Evolutionary conservation across 1,284 basidiomycete species (phyloP), one percentile per base, ranked within the genome.

Genomic region (Trichosporon asahii): DNA sequence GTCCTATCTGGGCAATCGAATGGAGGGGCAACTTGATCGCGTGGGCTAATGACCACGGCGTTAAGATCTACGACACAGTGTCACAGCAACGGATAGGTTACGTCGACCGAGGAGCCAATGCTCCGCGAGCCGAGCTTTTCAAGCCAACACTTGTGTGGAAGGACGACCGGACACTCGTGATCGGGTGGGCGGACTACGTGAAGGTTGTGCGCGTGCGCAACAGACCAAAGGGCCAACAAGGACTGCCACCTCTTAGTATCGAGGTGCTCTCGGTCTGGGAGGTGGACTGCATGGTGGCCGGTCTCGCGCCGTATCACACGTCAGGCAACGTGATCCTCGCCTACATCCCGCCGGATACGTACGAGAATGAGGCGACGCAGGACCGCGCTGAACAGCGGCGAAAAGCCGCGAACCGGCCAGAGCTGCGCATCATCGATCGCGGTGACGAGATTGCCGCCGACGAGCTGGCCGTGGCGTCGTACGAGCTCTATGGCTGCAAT

Each of bases 11-110:
- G 94, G 90, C 90, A 44, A 89, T 90, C 4, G 88, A 91, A 69
- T 99, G 97, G 97, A 86, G 89, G 75, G 90, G 89, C 1, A 88
- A 88, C 68, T 86, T 98, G 31, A 94, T 98, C 71, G 95, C 94
- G 0, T 99, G 97, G 97, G 94, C 96, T 1, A 97, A 95, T 76
- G 97, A 99, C 81, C 79, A 90, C 55, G 97, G 97, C 23, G 92
- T 99, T 68, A 94, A 95, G 79, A 91, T 99, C 65, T 96, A 95
- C 79, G 95, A 99, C 80, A 91, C 89, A 0, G 84, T 85, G 2
- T 91, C 91, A 0, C 89, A 91, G 74, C 89, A 90, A 49, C 89
- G 92, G 6, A 91, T 99, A 70, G 91, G 91, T 0, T 94, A 89
- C 81, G 94, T 99, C 71, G 91, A 95, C 79, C 87, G 95, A 53